Evolutionary conservation across 228 moss, liverwort and hornwort species (phyloP), one percentile per base, ranked within the genome.

Genomic region (Sphagnum fallax): DNA sequence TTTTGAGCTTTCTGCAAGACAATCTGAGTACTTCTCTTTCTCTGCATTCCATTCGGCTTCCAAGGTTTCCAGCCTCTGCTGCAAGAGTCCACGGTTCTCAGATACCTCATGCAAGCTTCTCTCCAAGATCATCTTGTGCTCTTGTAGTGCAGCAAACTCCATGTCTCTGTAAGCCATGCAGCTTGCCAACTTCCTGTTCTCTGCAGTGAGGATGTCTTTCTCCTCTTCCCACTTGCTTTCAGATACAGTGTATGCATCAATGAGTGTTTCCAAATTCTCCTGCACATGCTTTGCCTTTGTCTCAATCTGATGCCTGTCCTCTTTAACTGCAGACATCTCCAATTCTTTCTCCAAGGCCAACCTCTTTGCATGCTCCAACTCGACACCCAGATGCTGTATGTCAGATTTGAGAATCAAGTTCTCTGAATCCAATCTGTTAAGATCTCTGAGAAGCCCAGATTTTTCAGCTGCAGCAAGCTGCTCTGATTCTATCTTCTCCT

Each of bases 141-240:
- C 67, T 73, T 78, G 80, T 48, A 87, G 70, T 8, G 70, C 78
- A 51, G 71, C 71, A 62, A 76, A 80, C 63, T 83, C 83, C 68
- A 81, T 87, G 70, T 87, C 87, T 15, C 70, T 74, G 72, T 80
- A 80, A 71, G 79, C 81, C 80, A 87, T 78, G 69, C 81, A 83
- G 68, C 78, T 80, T 48, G 65, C 78, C 68, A 87, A 51, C 66
- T 78, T 80, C 76, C 75, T 81, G 59, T 72, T 83, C 73, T 87
- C 87, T 18, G 70, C 75, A 15, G 62, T 67, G 51, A 78, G 80
- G 49, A 72, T 63, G 47, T 72, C 75, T 62, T 73, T 83, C 74
- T 89, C 84, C 52, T 75, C 64, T 65, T 74, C 87, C 86, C 87
- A 86, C 51, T 73, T 76, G 77, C 80, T 80, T 63, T 89, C 92